Percentiles rank a stretch among this genome's conserved stretches.
These are phyloP conservation scores for Leccinellum albellum DNA, from an alignment of 768 basidiomycete genomes.

Conservation along the genomic window DNA sequence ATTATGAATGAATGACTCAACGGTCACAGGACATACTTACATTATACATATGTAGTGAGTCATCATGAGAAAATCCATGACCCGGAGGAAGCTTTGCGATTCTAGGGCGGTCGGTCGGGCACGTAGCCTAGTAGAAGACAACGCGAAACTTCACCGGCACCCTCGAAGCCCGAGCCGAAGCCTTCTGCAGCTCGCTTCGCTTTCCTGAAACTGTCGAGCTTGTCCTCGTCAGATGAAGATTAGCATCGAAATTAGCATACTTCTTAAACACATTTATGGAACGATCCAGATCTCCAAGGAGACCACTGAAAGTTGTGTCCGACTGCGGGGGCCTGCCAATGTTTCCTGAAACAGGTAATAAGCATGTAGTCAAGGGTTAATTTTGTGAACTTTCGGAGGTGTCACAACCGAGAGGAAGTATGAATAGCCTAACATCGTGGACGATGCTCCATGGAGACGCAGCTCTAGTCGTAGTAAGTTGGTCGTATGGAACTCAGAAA, in stretches of 20 bases:
- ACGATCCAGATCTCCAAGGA: neutral
- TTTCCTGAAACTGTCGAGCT: neutral
- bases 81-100: neutral
- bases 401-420: neutral
- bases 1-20: neutral
- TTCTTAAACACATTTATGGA: neutral
- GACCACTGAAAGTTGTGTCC: neutral
- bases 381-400: neutral
- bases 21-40: neutral
- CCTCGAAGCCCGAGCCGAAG: neutral
- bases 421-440: neutral
- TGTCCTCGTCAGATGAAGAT: neutral
- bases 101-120: neutral
- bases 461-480: no score
- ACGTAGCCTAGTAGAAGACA: neutral
- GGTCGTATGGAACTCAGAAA: no score
- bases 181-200: neutral
- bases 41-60: neutral
- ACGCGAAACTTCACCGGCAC: neutral
- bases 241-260: neutral
- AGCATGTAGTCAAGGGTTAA: neutral
- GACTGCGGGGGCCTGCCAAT: no score
- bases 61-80: neutral
- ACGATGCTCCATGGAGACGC: neutral
- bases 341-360: neutral